Evolutionary conservation across 768 basidiomycete genomes (phyloP), one percentile per base, ranked within the genome.

Genomic region (Tremella mesenterica): DNA sequence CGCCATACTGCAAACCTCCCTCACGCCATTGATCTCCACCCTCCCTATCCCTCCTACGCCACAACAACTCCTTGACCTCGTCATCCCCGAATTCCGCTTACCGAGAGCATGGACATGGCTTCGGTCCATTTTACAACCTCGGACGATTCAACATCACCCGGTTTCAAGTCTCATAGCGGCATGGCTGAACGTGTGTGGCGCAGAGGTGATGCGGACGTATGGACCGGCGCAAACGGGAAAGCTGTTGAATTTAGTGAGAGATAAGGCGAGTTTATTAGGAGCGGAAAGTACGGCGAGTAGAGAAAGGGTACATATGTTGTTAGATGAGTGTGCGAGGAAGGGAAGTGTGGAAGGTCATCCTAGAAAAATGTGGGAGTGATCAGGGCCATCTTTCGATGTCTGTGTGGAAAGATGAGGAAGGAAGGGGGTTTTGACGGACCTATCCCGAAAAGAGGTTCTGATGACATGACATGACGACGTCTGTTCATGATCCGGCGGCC

Each of bases 1-100:
- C 68, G 77, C 82, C 18, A 80, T 92, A 44, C 68, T 90, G 9
- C 70, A 73, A 50, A 70, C 71, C 10, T 56, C 65, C 4, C 48
- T 70, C 23, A 38, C 56, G 14, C 50, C 67, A 1, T 12, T 69
- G 16, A 48, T 69, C 4, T 57, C 59, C 4, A 57, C 58, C 2
- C 20, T 60, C 1, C 47, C 60, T 1, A 23, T 44, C 13, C 48
- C 56, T 20, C 70, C 70, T 1, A 57, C 59, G 20, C 60, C 70
- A 3, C 29, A 54, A 26, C 63, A 67, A 50, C 59, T 65, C 10
- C 51, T 51, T n/a, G 44, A 25, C 34, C 63, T 64, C 4, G 62
- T 72, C 30, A 30, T 52, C 5, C 56, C 61, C 0, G 25, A 53
- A 2, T 50, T 70, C 20, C 58, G 71, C 0, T 54, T 67, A 14